Evolutionary conservation across 169 alveolate species (phyloP).

Genomic region (Babesia sp.): DNA sequence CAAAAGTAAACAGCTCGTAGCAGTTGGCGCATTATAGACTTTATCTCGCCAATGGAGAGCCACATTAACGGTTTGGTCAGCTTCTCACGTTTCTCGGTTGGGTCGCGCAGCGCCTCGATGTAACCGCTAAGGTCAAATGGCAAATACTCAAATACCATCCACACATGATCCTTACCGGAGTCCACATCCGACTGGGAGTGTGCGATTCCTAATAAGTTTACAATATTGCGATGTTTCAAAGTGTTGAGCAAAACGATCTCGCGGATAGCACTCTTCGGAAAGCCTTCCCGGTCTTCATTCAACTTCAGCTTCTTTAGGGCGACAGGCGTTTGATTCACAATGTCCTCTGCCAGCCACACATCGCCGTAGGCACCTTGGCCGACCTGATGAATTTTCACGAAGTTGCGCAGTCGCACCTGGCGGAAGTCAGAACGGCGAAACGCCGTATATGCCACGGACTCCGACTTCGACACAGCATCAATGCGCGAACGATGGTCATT

Average conservation of each 20-base stretch:
- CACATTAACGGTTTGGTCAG: constrained; percentile 62
- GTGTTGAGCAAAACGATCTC: constrained; percentile 81
- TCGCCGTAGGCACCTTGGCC: constrained; percentile 91
- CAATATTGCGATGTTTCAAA: constrained; percentile 81
- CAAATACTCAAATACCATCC: constrained; percentile 86
- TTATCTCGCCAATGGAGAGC: constrained; percentile 80
- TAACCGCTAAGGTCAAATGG: constrained; percentile 85
- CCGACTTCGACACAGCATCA: background rate
- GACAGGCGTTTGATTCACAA: constrained; percentile 75
- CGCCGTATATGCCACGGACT: background rate
- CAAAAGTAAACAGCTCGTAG: constrained; percentile 85
- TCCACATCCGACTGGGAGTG: constrained; percentile 66
- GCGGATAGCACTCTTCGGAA: constrained; percentile 86
- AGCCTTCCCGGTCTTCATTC: constrained; percentile 85
- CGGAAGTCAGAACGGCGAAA: constrained; percentile 18
- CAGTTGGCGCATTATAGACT: constrained; percentile 80
- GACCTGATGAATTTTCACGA: constrained; percentile 84
- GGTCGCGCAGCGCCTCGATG: constrained; percentile 76
- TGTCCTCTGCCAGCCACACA: constrained; percentile 89
- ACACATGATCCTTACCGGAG: constrained; percentile 67
- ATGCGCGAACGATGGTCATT: background rate
- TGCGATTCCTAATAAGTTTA: constrained; percentile 78
- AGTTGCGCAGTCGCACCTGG: constrained; percentile 65
- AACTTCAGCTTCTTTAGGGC: constrained; percentile 84
- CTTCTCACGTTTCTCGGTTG: constrained; percentile 64